A percentile compares a stretch with the other conserved stretches of the same genome.
Evolutionary conservation across 305 asterid species (phyloP).

Genomic region (Salvia sclarea): DNA sequence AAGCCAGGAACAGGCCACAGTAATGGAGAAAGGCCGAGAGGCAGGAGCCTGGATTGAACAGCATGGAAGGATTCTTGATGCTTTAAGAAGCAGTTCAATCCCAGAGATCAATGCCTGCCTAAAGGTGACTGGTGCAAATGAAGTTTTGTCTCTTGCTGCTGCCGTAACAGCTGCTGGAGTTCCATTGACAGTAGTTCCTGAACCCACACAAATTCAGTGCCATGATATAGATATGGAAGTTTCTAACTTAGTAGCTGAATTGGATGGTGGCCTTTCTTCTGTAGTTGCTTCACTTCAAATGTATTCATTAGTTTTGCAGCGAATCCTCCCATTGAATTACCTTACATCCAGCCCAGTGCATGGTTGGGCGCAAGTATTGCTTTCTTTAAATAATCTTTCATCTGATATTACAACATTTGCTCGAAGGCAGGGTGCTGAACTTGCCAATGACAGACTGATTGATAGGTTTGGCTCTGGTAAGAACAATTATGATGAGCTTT

Average conservation of each 20-base stretch:
- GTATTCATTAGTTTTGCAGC: constrained; percentile 89
- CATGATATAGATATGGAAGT: constrained; percentile 90
- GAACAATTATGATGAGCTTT: constrained; percentile 76
- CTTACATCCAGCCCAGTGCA: constrained; percentile 88
- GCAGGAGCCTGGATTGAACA: constrained; percentile 94
- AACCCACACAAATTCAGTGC: constrained; percentile 97
- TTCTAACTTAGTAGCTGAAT: constrained; percentile 68
- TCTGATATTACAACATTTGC: constrained; percentile 71
- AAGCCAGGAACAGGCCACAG: constrained; percentile 72
- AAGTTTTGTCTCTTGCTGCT: constrained; percentile 76
- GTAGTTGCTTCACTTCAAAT: constrained; percentile 78
- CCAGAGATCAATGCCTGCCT: constrained; percentile 62
- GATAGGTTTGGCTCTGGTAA: constrained; percentile 57
- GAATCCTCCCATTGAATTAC: constrained; percentile 85
- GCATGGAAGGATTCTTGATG: constrained; percentile 89
- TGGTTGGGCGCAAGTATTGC: constrained; percentile 88
- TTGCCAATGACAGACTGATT: constrained; percentile 47
- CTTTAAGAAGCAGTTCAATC: constrained; percentile 78
- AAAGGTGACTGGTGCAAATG: constrained; percentile 64
- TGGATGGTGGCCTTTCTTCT: constrained; percentile 84
- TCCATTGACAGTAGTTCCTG: constrained; percentile 96
- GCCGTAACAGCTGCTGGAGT: constrained; percentile 92
- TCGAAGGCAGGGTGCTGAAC: constrained; percentile 82
- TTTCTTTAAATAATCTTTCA: constrained; percentile 68
- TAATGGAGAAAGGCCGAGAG: constrained; percentile 83